These are phyloP conservation scores for Streptanthus diversifolius DNA, from an alignment of 345 rosid genomes.

Conservation along the genomic window DNA sequence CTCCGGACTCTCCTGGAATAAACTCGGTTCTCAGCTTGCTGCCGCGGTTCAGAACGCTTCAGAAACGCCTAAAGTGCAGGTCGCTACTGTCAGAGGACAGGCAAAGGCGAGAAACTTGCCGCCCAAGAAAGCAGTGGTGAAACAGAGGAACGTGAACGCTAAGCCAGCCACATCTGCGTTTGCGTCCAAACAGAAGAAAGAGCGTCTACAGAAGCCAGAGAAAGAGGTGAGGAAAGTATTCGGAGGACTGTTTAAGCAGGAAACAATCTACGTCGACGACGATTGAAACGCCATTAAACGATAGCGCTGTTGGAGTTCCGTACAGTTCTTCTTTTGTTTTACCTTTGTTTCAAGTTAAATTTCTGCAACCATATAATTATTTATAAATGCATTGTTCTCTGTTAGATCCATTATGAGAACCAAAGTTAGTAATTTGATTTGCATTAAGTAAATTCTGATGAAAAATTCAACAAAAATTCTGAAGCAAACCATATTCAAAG, in stretches of 20 bases:
- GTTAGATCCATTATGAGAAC: neutral
- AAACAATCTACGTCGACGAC: constrained; percentile 81
- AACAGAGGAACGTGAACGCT: constrained; percentile 29
- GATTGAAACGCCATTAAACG: constrained; percentile 39
- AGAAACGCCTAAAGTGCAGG: constrained; percentile 51
- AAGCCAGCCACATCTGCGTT: constrained; percentile 36
- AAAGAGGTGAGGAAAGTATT: constrained; percentile 72
- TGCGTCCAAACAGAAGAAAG: constrained; percentile 41
- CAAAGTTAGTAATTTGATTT: neutral
- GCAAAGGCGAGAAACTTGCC: constrained; percentile 69
- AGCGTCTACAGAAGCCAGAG: constrained; percentile 27
- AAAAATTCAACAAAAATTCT: too few species aligned
- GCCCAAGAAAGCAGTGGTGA: constrained; percentile 55
- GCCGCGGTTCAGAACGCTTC: constrained; percentile 45
- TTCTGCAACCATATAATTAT: constrained; percentile 22
- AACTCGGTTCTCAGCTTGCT: constrained; percentile 58
- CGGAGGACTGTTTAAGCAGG: constrained; percentile 90
- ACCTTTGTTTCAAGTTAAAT: constrained; percentile 11
- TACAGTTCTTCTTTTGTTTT: constrained; percentile 15
- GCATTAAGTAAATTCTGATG: neutral
- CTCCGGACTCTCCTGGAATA: constrained; percentile 67
- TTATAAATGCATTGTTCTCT: constrained; percentile 7
- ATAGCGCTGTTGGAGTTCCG: neutral
- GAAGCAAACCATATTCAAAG: neutral
- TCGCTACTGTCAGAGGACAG: constrained; percentile 88